Evolutionary conservation across 106 monocot species (phyloP).

Genomic region (Chionographis japonica): DNA sequence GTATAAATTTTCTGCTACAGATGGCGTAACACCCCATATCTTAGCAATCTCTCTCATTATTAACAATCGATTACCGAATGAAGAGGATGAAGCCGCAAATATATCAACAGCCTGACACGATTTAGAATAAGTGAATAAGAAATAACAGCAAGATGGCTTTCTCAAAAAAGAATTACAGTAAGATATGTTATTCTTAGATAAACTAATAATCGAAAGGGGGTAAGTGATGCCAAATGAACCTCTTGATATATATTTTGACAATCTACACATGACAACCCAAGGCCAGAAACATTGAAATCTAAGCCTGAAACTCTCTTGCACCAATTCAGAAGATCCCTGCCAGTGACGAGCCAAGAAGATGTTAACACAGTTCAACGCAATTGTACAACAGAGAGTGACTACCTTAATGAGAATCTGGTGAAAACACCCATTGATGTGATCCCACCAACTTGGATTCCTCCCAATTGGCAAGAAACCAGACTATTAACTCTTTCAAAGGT

Average conservation of each 20-base stretch:
- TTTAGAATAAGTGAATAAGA: too few relatives aligned
- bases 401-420: constrained; percentile 72
- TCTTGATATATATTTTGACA: constrained; percentile 69
- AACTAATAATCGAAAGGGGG: neutral
- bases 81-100: constrained; percentile 53
- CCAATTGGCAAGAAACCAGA: constrained; percentile 23
- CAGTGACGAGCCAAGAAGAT: constrained; percentile 12
- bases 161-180: too few relatives aligned
- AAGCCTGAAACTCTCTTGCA: constrained; percentile 65
- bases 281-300: constrained; percentile 26
- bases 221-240: constrained; percentile 21
- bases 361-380: neutral
- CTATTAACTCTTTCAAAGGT: constrained; percentile 58
- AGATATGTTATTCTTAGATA: neutral
- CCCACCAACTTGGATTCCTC: constrained; percentile 17
- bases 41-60: constrained; percentile 55
- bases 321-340: constrained; percentile 91
- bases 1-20: constrained; percentile 26
- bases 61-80: constrained; percentile 26
- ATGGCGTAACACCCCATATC: constrained; percentile 26
- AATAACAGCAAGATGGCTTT: too few relatives aligned
- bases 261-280: constrained; percentile 28
- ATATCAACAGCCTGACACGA: constrained; percentile 72
- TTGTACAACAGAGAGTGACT: neutral
- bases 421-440: constrained; percentile 16